phyloP scores from a whole-genome alignment of 169 alveolate genomes.

The Babesia bigemina region DNA sequence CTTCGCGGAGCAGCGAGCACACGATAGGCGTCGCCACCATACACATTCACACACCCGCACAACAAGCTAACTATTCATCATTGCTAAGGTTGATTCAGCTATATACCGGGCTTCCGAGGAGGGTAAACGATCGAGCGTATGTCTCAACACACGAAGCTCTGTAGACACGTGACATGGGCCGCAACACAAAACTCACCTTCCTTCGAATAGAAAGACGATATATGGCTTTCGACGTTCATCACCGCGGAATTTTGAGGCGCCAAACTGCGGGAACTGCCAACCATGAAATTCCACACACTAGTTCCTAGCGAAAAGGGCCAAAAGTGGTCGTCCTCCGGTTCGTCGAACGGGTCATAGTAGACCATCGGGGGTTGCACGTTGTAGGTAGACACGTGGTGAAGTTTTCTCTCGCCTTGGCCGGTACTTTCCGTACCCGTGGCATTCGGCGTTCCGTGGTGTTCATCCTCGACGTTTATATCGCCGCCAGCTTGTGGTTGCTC shows the following conservation, averaged over 20 bases:
- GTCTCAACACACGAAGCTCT: constrained; percentile 36
- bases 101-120: constrained; percentile 13
- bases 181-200: constrained; percentile 18
- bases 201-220: constrained; percentile 31
- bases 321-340: neutral
- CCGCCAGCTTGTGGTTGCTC: too few species aligned
- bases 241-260: neutral
- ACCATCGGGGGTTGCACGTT: constrained; percentile 1
- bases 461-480: too few species aligned
- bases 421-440: neutral
- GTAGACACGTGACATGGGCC: neutral
- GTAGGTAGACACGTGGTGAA: constrained; percentile 24
- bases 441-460: too few species aligned
- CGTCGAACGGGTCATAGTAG: constrained; percentile 31
- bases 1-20: neutral
- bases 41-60: neutral
- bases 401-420: neutral
- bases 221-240: constrained; percentile 12
- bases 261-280: neutral
- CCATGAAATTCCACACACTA: constrained; percentile 10
- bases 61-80: neutral
- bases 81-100: constrained; percentile 11
- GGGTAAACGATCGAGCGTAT: neutral
- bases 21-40: constrained; percentile 1
- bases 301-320: constrained; percentile 33